Evolutionary conservation across 2,329 filamentous ascomycete genomes (phyloP).

Genomic region (Alternaria novae-zelandiae): DNA sequence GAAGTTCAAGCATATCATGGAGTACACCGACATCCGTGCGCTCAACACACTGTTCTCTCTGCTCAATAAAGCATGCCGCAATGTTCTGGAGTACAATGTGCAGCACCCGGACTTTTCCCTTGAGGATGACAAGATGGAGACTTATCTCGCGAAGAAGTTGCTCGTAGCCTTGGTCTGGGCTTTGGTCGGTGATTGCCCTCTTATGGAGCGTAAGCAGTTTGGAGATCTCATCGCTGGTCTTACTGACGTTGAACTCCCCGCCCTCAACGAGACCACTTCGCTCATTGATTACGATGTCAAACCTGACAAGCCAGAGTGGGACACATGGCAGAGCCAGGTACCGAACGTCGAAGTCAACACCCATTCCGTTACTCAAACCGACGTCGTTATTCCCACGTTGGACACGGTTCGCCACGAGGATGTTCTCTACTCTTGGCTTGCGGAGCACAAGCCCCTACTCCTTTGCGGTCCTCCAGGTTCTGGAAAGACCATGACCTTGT

Average conservation of each 20-base stretch:
- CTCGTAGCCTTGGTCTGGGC: constrained; percentile 94
- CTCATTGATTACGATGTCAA: constrained; percentile 96
- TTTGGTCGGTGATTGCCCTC: constrained; percentile 90
- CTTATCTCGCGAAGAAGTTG: constrained; percentile 91
- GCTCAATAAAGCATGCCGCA: constrained; percentile 90
- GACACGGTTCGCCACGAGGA: constrained; percentile 98
- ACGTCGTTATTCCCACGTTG: constrained; percentile 96
- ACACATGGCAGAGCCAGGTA: constrained; percentile 92
- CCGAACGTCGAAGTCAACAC: constrained; percentile 96
- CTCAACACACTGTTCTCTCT: constrained; percentile 94
- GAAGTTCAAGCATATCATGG: constrained; percentile 94
- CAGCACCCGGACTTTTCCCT: constrained; percentile 94
- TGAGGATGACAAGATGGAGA: constrained; percentile 86
- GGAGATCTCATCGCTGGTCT: constrained; percentile 83
- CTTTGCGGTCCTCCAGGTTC: constrained; percentile 97
- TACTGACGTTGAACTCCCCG: constrained; percentile 84
- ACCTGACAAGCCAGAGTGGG: constrained; percentile 87
- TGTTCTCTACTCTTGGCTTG: constrained; percentile 99
- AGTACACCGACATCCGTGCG: constrained; percentile 89
- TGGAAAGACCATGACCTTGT: constrained; percentile 99
- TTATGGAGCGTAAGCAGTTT: constrained; percentile 85
- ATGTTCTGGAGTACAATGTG: constrained; percentile 93
- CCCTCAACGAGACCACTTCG: constrained; percentile 77
- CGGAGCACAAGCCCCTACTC: constrained; percentile 95
- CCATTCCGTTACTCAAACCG: constrained; percentile 95